Base-by-base conservation (phyloP, 768 basidiomycete genomes). In the Calocybe indica region DNA sequence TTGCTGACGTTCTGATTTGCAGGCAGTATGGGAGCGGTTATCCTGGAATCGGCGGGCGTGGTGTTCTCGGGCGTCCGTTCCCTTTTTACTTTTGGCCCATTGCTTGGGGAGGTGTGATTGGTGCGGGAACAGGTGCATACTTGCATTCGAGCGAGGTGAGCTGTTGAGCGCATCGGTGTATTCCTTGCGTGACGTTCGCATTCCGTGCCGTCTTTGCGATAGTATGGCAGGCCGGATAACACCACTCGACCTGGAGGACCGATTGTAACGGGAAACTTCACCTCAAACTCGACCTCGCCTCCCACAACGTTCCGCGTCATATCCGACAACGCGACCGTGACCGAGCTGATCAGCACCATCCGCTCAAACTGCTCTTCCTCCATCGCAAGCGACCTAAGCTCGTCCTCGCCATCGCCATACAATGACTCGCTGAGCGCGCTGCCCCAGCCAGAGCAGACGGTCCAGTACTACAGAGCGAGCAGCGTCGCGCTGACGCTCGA, bases 51-150 rank as follows among this genome's bases (percentile, higher is more conserved):
- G 15, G 55, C 3, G 65, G 67, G 6, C 67, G 69, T 3, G 79
- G 80, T 10, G 77, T 81, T 12, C 38, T 52, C 0, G 72, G 73
- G 0, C 70, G 71, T 0, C 70, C 69, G 2, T 85, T 86, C 57
- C 84, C 84, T 0, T 85, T 81, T 51, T 71, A 70, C 52, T 86
- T 74, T 64, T 85, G 83, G 82, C 83, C 83, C 6, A 37, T 85
- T 7, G 70, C 71, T 1, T 84, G 79, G 76, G 66, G 63, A 2
- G 63, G 62, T 2, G 52, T 48, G 15, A 62, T 28, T 32, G 62
- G 56, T 49, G 14, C 52, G 7, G 40, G 22, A 5, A 28, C 22
- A 1, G 52, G 48, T 5, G 49, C 50, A 6, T 63, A 66, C 35
- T 52, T 61, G 29, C 46, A 55, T 41, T 59, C 63, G 30, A 41